These are phyloP conservation scores for Acaromyces ingoldii DNA, from an alignment of 1,284 basidiomycete species.

Conservation along the genomic window DNA sequence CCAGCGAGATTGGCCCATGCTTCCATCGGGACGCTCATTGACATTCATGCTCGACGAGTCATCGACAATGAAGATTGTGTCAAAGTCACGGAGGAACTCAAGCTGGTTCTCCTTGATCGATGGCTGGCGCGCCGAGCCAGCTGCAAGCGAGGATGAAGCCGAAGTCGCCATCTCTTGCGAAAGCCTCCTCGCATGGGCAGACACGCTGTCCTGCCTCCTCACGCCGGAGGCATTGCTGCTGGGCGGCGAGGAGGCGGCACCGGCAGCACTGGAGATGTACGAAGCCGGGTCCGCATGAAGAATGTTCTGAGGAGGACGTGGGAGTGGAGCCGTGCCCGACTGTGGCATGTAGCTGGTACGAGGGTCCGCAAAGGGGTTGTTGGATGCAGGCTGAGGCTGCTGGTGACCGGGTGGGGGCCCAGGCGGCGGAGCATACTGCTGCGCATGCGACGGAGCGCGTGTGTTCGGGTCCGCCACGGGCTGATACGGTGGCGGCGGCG, in stretches of 20 bases:
- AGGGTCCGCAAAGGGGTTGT: background rate
- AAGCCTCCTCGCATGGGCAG: conserved; percentile 7
- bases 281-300: background rate
- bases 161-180: conserved; percentile 1
- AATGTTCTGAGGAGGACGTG: background rate
- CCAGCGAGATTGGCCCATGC: conserved; percentile 18
- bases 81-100: conserved; percentile 11
- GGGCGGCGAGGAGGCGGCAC: background rate
- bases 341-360: background rate
- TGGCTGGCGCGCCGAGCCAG: background rate
- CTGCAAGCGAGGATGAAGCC: background rate
- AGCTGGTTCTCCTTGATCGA: conserved; percentile 13
- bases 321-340: background rate
- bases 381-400: background rate
- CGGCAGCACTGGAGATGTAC: background rate
- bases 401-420: conserved; percentile 5
- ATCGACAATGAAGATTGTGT: conserved; percentile 34
- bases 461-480: conserved; percentile 7
- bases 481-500: conserved; percentile 13
- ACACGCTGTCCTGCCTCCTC: conserved; percentile 10
- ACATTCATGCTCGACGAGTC: conserved; percentile 29
- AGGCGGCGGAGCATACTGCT: conserved; percentile 11
- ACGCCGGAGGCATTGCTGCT: background rate
- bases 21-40: conserved; percentile 17
- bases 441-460: background rate